A percentile compares a stretch with the other conserved stretches of the same genome.
phyloP scores from a whole-genome alignment of 805 yeast species.

The Lipomyces japonicus region DNA sequence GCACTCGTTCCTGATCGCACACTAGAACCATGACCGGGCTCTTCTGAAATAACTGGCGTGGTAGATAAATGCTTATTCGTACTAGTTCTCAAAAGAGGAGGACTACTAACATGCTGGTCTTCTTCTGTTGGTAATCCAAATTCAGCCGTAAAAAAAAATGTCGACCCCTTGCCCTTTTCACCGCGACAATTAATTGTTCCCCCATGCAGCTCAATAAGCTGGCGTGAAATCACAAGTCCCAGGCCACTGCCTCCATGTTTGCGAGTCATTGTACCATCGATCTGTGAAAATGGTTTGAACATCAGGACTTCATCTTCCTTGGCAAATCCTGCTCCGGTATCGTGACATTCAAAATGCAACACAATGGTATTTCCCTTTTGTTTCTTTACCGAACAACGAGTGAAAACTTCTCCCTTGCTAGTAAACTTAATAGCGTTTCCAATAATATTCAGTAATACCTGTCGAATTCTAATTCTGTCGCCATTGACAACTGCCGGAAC shows the following conservation, averaged over 20 bases:
- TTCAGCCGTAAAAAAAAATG: conserved; percentile 33
- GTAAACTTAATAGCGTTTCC: conserved; percentile 41
- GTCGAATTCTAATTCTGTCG: conserved; percentile 38
- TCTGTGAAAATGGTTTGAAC: conserved; percentile 39
- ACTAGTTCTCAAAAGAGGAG: conserved; percentile 11
- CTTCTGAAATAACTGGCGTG: conserved; percentile 4
- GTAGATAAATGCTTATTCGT: conserved; percentile 1
- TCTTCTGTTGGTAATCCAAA: conserved; percentile 33
- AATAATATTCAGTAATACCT: conserved; percentile 37
- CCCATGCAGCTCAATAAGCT: conserved; percentile 37
- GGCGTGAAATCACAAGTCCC: conserved; percentile 38
- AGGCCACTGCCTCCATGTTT: conserved; percentile 37
- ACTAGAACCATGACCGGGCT: neutral
- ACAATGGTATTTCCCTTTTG: conserved; percentile 20
- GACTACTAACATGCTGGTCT: conserved; percentile 22
- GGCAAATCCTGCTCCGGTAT: conserved; percentile 39
- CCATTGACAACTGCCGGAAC: conserved; percentile 38
- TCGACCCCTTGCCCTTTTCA: conserved; percentile 35
- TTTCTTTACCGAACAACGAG: conserved; percentile 30
- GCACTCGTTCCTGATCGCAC: neutral
- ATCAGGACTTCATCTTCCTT: conserved; percentile 34
- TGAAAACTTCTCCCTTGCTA: conserved; percentile 36
- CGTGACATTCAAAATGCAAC: conserved; percentile 36
- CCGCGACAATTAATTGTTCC: conserved; percentile 35
- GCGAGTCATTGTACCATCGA: conserved; percentile 31